Conservation (phyloP, 148 eudicot species). For the Simmondsia chinensis region DNA sequence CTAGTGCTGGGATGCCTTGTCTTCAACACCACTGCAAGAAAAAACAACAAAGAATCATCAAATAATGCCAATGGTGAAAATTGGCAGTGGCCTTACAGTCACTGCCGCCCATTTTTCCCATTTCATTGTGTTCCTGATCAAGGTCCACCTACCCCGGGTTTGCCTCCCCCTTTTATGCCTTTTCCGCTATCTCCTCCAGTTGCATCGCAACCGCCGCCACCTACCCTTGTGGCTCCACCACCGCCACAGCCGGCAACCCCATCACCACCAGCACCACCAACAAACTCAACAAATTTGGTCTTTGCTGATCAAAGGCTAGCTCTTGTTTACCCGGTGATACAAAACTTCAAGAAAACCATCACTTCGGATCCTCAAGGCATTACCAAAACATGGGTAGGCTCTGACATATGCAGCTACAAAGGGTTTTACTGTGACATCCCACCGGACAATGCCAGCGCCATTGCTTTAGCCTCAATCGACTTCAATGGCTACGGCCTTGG, state of each 20-base stretch:
- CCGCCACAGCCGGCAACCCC: background rate
- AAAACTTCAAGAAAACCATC: conserved; percentile 49
- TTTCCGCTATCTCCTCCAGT: background rate
- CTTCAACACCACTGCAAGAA: background rate
- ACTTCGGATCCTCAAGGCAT: conserved; percentile 63
- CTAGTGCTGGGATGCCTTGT: conserved; percentile 6
- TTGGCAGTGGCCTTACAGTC: conserved; percentile 9
- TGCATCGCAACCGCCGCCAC: background rate
- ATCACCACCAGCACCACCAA: conserved; percentile 3
- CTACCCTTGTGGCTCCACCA: background rate
- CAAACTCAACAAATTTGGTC: conserved; percentile 8
- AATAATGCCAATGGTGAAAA: background rate
- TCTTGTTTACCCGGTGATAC: conserved; percentile 52
- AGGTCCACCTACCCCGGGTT: background rate
- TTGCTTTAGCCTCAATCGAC: conserved; percentile 55
- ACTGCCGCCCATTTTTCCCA: conserved; percentile 17
- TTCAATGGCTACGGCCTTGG: conserved; percentile 65
- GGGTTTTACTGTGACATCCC: conserved; percentile 70
- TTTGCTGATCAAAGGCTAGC: conserved; percentile 51
- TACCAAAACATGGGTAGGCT: conserved; percentile 65
- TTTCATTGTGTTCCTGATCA: background rate
- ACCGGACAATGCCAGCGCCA: conserved; percentile 57
- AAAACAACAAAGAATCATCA: background rate
- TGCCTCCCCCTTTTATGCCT: background rate
- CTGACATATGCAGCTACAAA: conserved; percentile 54